Base-by-base conservation (phyloP, 2,329 filamentous ascomycete species). In the Aspergillus niger region DNA sequence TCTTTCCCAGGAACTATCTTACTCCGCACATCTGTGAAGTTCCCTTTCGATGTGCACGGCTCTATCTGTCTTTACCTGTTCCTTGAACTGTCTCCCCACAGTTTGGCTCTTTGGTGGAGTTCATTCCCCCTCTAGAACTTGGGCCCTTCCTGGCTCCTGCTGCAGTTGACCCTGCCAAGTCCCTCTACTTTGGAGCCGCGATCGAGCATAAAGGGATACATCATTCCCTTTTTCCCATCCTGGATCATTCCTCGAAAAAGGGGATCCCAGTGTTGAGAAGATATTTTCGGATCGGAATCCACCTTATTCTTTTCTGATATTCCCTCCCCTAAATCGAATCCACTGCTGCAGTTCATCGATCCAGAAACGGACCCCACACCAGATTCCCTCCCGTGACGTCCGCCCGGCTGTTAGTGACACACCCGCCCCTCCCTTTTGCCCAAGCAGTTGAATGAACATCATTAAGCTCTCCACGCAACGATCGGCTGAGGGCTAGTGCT, bases 351-450 rank as follows among this genome's bases (percentile, higher is more conserved):
- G 11, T 13, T 43, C 20, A 41, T 43, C 52, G 26, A 28, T 49
- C 55, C 28, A 30, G 28, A 48, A 24, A 43, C 39, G 39, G 44
- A 44, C 24, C 52, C 30, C 58, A 44, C 58, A 32, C 58, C n/a
- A 17, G 32, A 36, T 3, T 17, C 28, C 49, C 32, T 56, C 59
- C 57, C 52, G 63, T 64, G 63, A 65, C 61, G 57, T 59, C 61
- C 53, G 52, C 58, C 58, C 39, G 32, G 44, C 39, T 57, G 38
- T 51, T 57, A 52, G 48, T 57, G 49, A 32, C 41, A 32, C 41
- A 39, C 43, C 36, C 44, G 39, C 57, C 55, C 57, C 48, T 52
- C 58, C 58, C 64, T 63, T 17, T 81, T 74, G 69, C 55, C 10
- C 48, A 43, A 36, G 53, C 49, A 28, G 13, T 22, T 48, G 50